Base-by-base conservation (phyloP, 768 basidiomycete species). In the Leccinum rimulosum region DNA sequence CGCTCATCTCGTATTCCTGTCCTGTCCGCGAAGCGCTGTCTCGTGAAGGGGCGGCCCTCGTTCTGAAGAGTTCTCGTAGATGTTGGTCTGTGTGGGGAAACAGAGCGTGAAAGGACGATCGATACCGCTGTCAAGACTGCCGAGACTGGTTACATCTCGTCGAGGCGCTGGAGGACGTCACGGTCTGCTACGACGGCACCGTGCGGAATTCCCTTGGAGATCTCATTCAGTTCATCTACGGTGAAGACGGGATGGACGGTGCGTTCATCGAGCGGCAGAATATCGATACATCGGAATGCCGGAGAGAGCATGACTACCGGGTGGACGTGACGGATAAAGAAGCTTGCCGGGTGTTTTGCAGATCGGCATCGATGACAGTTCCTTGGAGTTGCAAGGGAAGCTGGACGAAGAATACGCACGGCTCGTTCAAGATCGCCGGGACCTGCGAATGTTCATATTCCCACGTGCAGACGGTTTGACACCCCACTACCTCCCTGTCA, bases 51-150 rank as follows among this genome's bases (percentile, higher is more conserved):
- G 25, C 25, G 25, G 25, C 25, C 25, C 25, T 25, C 25, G 25
- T 25, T 25, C 25, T 25, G 25, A 25, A 25, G 25, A 25, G 25
- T 25, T 99, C 68, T 98, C 97, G 11, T 97, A 99, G 77, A 98
- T 98, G 97, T 96, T 95, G n/a, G 95, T 95, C 57, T 95, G 95
- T 80, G 97, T 99, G 47, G 97, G 97, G 25, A 97, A 98, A 76
- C 96, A 98, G 77, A 89, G 87, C 66, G 96, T 99, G 54, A 97
- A 98, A 75, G 97, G 97, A 65, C 93, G 93, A 98, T 98, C 68
- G 97, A 99, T 81, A 98, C 97, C 5, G 97, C 97, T 43, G 95
- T 99, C 73, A 99, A 99, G 80, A 99, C 97, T 4, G 97, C 97
- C 50, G 97, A 99, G 76, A 98, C 97, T 0, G 97, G 97, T 64